Evolutionary conservation across 352 stramenopile genomes (phyloP), one percentile per base, ranked within the genome.

Genomic region (Phytophthora sojae): DNA sequence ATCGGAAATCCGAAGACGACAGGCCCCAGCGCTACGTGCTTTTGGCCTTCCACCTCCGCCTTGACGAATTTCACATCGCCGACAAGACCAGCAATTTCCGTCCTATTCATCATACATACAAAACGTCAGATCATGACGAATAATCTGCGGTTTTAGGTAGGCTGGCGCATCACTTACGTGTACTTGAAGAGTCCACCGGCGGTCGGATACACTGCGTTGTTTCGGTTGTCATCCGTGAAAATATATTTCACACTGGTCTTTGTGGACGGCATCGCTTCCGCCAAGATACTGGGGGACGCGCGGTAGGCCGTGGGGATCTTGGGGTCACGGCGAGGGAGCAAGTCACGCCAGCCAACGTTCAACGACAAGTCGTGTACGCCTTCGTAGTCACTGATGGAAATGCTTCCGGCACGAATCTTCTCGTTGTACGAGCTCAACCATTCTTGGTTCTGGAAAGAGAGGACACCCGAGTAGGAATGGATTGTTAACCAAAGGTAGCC

Each of bases 181-280:
- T 93, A 92, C 69, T 95, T 92, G 64, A 98, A 95, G 52, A 97
- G 87, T n/a, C 90, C 90, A n/a, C 93, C 93, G 50, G 69, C 59
- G 45, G 89, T 96, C 17, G 93, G 93, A 44, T 97, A 89, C 35
- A 97, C 90, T 14, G 79, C n/a, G 58, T 96, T 86, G 77, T 98
- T 90, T 42, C 92, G 92, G 42, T 82, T 85, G 67, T 98, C 93
- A 55, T 97, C 88, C 52, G 90, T 96, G 70, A 96, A 98, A n/a
- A 93, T 86, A 67, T 98, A 97, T 72, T 96, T 96, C 52, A 98
- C 54, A 79, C 91, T 97, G 42, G 90, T 97, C 79, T 98, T 98
- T 19, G 93, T 92, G 21, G 91, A 97, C 30, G 93, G 93, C 62
- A 94, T 85, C 2, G 92, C 88, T 66, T 97, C 90, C n/a, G 88